Conservation (phyloP, 352 stramenopile genomes). For the Pythium volutum region DNA sequence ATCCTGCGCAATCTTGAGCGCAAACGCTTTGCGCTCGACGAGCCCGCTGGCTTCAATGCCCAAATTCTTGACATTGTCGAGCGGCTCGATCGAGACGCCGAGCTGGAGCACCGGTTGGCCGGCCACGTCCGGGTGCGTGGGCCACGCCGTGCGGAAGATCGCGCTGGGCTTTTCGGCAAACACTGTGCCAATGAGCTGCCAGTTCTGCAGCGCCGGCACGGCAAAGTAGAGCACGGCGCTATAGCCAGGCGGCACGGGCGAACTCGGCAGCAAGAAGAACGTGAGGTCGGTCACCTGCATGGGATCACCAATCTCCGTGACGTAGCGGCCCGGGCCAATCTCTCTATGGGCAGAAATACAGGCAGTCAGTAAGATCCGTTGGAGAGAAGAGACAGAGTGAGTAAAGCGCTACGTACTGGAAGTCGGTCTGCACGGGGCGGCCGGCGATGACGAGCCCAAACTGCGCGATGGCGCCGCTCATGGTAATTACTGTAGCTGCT, state of each 20-base stretch:
- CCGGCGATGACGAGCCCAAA: constrained; percentile 44
- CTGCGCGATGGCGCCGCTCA: constrained; percentile 22
- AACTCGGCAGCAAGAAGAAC: constrained; percentile 48
- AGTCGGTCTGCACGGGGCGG: constrained; percentile 43
- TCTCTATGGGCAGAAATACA: constrained; percentile 22
- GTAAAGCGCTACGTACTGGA: constrained; percentile 21
- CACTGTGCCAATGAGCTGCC: constrained; percentile 38
- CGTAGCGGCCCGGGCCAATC: constrained; percentile 31
- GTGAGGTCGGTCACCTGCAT: constrained; percentile 40
- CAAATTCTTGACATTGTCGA: constrained; percentile 44
- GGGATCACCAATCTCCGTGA: constrained; percentile 37
- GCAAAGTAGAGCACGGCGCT: constrained; percentile 43
- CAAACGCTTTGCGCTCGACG: constrained; percentile 51
- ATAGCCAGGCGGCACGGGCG: constrained; percentile 35
- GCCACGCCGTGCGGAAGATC: constrained; percentile 42
- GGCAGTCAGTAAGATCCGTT: too few relatives aligned
- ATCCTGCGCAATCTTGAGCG: constrained; percentile 84
- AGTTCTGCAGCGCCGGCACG: constrained; percentile 40
- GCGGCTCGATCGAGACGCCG: constrained; percentile 39
- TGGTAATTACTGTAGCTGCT: too few relatives aligned
- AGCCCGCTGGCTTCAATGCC: constrained; percentile 39
- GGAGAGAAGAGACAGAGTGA: background rate
- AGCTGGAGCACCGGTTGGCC: constrained; percentile 37
- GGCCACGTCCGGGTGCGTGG: constrained; percentile 40
- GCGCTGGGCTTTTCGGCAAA: constrained; percentile 42